Conservation (phyloP, 2,329 filamentous ascomycete species). For the Fonsecaea pedrosoi region DNA sequence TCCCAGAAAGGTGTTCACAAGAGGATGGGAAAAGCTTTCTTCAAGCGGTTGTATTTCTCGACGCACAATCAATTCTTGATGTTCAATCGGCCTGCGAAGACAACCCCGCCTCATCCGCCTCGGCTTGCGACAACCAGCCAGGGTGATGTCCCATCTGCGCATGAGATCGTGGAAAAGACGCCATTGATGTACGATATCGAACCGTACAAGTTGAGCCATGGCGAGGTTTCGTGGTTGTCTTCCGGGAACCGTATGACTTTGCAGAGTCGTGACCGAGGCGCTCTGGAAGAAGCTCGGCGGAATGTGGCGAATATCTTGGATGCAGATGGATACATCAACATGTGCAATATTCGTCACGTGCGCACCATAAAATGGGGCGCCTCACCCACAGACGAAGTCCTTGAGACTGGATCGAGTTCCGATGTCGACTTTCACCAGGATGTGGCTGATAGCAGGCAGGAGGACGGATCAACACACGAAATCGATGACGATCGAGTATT, state of each 20-base stretch:
- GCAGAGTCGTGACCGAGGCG: slow-evolving; percentile 63
- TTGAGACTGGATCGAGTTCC: slow-evolving; percentile 60
- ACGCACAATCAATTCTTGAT: slow-evolving; percentile 68
- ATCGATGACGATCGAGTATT: slow-evolving; percentile 66
- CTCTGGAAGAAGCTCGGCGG: slow-evolving; percentile 64
- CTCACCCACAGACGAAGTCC: slow-evolving; percentile 58
- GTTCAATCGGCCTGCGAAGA: slow-evolving; percentile 67
- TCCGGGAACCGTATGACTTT: slow-evolving; percentile 55
- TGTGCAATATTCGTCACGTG: slow-evolving; percentile 64
- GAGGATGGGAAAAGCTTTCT: slow-evolving; percentile 66
- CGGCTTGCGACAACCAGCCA: slow-evolving; percentile 55
- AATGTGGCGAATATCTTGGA: slow-evolving; percentile 64
- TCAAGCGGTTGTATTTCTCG: slow-evolving; percentile 70
- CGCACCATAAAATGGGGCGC: slow-evolving; percentile 62
- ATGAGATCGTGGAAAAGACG: slow-evolving; percentile 62
- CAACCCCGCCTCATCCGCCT: slow-evolving; percentile 65
- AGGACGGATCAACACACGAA: slow-evolving; percentile 61
- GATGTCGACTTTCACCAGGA: slow-evolving; percentile 64
- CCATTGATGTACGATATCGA: slow-evolving; percentile 68
- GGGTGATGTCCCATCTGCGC: slow-evolving; percentile 59
- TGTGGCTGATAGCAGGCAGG: slow-evolving; percentile 52
- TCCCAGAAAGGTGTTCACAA: slow-evolving; percentile 67
- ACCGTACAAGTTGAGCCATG: slow-evolving; percentile 64
- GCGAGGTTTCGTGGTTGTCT: slow-evolving; percentile 63
- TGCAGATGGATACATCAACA: slow-evolving; percentile 69